phyloP scores from a whole-genome alignment of 352 stramenopile species.

The Thraustochytrium striatum region DNA sequence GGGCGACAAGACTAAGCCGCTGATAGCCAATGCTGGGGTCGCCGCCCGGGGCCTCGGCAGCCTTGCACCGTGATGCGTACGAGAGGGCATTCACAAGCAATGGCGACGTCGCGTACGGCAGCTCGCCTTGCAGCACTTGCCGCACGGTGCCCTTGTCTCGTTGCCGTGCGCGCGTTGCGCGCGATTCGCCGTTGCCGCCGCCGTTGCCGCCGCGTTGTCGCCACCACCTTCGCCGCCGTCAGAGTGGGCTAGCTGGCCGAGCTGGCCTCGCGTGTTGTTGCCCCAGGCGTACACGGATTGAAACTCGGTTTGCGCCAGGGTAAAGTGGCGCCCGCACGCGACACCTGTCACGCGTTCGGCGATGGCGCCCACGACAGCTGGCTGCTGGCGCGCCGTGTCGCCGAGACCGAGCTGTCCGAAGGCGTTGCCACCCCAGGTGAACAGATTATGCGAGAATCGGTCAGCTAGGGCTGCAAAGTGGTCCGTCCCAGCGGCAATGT shows the following conservation, averaged over 20 bases:
- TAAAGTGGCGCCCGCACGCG: constrained; percentile 4
- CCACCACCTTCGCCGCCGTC: neutral
- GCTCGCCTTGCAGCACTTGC: neutral
- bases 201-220: neutral
- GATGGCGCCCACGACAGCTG: neutral
- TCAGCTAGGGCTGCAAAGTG: constrained; percentile 15
- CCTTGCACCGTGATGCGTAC: neutral
- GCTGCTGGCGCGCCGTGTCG: neutral
- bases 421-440: constrained; percentile 18
- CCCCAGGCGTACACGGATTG: constrained; percentile 16
- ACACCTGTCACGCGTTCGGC: constrained; percentile 32
- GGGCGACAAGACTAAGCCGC: neutral
- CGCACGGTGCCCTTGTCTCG: too few relatives aligned
- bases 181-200: too few relatives aligned
- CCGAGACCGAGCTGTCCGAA: constrained; percentile 16
- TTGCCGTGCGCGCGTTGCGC: too few relatives aligned
- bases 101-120: neutral
- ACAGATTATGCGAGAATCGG: neutral
- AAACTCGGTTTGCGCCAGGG: constrained; percentile 7
- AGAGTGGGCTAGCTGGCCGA: neutral
- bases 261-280: constrained; percentile 21
- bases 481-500: constrained; percentile 22
- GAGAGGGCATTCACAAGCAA: neutral
- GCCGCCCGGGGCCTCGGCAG: neutral
- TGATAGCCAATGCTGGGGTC: neutral